These are phyloP conservation scores for Lipomyces japonicus DNA, from an alignment of 805 yeast species.

Conservation along the genomic window DNA sequence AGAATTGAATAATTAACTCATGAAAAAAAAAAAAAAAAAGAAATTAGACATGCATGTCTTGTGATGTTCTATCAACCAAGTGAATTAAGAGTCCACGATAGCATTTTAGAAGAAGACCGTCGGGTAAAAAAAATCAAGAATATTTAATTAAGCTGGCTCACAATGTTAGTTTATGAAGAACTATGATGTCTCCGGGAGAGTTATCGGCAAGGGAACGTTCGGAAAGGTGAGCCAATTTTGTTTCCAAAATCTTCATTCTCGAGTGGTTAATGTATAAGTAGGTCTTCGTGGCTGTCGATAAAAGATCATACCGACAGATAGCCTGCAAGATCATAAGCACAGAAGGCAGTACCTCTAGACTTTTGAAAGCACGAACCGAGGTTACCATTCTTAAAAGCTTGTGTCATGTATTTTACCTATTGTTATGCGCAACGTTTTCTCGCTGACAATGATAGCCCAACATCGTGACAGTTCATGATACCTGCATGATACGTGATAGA, in stretches of 20 bases:
- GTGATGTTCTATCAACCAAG: conserved; percentile 24
- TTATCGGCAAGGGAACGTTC: conserved; percentile 25
- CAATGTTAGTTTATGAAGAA: neutral
- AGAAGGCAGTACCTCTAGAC: conserved; percentile 8
- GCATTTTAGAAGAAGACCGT: conserved; percentile 5
- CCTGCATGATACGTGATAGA: conserved; percentile 11
- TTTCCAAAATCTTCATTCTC: neutral
- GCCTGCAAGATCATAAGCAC: conserved; percentile 30
- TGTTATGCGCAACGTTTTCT: neutral
- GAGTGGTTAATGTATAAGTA: neutral
- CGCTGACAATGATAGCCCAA: conserved; percentile 19
- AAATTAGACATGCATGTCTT: conserved; percentile 28
- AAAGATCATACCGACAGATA: conserved; percentile 13
- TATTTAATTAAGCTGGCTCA: too few relatives aligned
- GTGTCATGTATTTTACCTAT: conserved; percentile 15
- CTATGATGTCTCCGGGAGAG: conserved; percentile 13
- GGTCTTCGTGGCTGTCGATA: conserved; percentile 20
- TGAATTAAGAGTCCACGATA: neutral
- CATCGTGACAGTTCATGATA: conserved; percentile 23
- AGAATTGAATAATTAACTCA: neutral
- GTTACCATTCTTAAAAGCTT: conserved; percentile 24
- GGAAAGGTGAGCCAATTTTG: conserved; percentile 8
- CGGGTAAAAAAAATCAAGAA: neutral
- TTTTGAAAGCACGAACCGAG: conserved; percentile 25
- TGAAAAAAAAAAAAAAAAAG: conserved; percentile 5